Conservation (phyloP, 768 basidiomycete genomes). For the Hypsizygus marmoreus region DNA sequence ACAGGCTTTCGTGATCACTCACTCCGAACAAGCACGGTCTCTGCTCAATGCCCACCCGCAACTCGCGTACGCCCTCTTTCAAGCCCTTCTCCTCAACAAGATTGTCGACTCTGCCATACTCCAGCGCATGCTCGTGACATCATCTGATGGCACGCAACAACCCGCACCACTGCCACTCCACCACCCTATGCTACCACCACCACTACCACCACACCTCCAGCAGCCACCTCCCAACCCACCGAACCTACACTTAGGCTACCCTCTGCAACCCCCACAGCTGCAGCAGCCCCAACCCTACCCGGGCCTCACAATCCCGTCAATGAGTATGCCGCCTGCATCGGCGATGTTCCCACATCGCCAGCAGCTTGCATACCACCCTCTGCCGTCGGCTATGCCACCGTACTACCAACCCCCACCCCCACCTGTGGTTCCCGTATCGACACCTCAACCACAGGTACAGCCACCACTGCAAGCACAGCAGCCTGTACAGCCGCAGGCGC, state of each 20-base stretch:
- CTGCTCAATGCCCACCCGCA: constrained; percentile 86
- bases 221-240: constrained; percentile 26
- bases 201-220: constrained; percentile 36
- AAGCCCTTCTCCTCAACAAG: no score
- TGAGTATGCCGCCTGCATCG: constrained; percentile 28
- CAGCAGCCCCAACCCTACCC: constrained; percentile 32
- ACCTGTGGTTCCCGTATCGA: constrained; percentile 26
- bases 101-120: constrained; percentile 87
- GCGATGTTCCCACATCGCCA: constrained; percentile 29
- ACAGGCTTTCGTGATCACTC: constrained; percentile 87
- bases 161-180: constrained; percentile 19
- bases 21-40: constrained; percentile 83
- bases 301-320: no score
- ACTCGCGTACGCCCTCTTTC: constrained; percentile 91
- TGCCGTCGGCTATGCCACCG: constrained; percentile 30
- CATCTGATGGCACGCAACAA: constrained; percentile 16
- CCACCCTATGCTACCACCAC: constrained; percentile 27
- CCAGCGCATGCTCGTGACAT: constrained; percentile 58
- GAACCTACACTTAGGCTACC: constrained; percentile 30
- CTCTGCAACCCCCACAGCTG: constrained; percentile 25
- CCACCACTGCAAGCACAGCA: constrained; percentile 28
- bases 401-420: constrained; percentile 34
- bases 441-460: constrained; percentile 22
- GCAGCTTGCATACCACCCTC: constrained; percentile 20
- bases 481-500: constrained; percentile 28